Base-by-base conservation (phyloP, 768 basidiomycete genomes). In the Naganishia randhawae region DNA sequence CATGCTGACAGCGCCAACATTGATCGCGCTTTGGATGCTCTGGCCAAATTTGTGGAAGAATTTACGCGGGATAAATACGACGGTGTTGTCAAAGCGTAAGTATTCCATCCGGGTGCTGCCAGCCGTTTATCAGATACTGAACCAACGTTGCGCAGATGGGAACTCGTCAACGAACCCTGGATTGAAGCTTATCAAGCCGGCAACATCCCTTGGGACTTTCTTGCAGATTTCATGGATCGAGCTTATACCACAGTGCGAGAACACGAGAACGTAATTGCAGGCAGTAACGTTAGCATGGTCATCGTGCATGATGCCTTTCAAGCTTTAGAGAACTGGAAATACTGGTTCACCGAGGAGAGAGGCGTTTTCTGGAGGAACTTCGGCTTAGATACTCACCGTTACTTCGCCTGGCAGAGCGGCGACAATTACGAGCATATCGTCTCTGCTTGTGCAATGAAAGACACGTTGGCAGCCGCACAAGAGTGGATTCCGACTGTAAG, bases 221-320 rank as follows among this genome's bases (percentile, higher is more conserved):
- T 37, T 65, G 74, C 22, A 63, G 72, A 57, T 16, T 77, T 71
- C 65, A 73, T 75, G 63, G 69, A 73, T 37, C 42, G 74, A 31
- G 74, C 71, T 0, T 77, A 77, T 41, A 41, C 68, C 29, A 70
- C 64, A 14, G 76, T 75, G 16, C 68, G 76, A 50, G 63, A 50
- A n/a, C 64, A 65, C 37, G 75, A 73, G 51, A 50, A 72, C 39
- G 72, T 74, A 50, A 35, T 69, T 22, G 39, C 35, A 17, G 71
- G 70, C 10, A 64, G 67, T 32, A 63, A 73, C 19, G 75, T 71
- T 35, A 63, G 73, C 68, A 74, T 72, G 67, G 66, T 77, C 22
- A 67, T 77, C 39, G 73, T 77, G 29, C 75, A 75, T 65, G 76
- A 77, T 68, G 73, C 71, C 3, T 77, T 77, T 71, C 75, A 74